Evolutionary conservation across 2,329 filamentous ascomycete genomes (phyloP).

Genomic region (Ascochyta pisi): DNA sequence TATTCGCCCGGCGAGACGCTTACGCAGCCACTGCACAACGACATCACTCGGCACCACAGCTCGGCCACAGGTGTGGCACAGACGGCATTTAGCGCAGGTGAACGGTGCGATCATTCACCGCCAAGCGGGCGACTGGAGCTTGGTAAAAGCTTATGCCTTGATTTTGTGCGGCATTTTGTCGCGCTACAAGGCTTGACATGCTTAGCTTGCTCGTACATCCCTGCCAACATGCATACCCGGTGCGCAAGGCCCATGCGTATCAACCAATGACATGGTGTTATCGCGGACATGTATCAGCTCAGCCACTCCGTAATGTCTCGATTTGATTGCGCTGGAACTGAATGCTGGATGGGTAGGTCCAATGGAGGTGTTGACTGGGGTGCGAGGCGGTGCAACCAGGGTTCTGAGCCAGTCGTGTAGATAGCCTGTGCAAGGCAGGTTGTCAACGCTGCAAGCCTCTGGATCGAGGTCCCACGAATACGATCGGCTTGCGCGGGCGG

Average conservation of each 20-base stretch:
- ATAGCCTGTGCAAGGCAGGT: slow-evolving; percentile 3
- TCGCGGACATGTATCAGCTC: slow-evolving; percentile 12
- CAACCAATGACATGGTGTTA: neutral
- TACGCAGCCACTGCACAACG: slow-evolving; percentile 24
- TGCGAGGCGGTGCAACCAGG: slow-evolving; percentile 24
- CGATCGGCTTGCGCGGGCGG: neutral
- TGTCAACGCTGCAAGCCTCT: slow-evolving; percentile 8
- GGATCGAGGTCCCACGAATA: slow-evolving; percentile 8
- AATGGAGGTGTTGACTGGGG: slow-evolving; percentile 3
- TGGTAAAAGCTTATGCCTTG: slow-evolving; percentile 37
- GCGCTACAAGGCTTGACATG: slow-evolving; percentile 36
- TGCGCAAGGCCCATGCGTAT: neutral
- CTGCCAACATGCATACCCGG: slow-evolving; percentile 18
- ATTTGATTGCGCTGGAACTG: slow-evolving; percentile 9
- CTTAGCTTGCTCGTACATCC: slow-evolving; percentile 20
- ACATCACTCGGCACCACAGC: slow-evolving; percentile 13
- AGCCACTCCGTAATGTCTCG: slow-evolving; percentile 17
- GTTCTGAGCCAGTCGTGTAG: slow-evolving; percentile 20
- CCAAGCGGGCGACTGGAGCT: slow-evolving; percentile 34
- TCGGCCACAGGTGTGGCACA: slow-evolving; percentile 20
- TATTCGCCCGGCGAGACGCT: neutral
- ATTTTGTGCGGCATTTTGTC: slow-evolving; percentile 33
- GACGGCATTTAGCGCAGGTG: neutral
- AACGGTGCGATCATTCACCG: slow-evolving; percentile 21
- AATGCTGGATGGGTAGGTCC: neutral